A percentile compares a stretch with the other conserved stretches of the same genome.
Conservation (phyloP, 805 yeast species). For the Osmozyma mogii region DNA sequence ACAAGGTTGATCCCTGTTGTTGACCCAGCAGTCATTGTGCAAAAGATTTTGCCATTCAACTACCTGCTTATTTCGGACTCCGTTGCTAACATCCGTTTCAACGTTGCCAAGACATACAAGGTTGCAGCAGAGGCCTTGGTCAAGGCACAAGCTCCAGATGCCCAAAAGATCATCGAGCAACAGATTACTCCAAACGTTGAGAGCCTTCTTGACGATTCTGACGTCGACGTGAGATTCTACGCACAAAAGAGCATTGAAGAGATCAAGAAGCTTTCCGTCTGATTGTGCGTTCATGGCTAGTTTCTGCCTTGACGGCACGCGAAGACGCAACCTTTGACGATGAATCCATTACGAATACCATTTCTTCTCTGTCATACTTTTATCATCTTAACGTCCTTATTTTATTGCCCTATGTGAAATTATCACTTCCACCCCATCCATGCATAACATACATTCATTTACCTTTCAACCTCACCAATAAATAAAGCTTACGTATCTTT, state of each 20-base stretch:
- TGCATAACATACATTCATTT: too few species aligned
- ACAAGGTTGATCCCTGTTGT: constrained; percentile 76
- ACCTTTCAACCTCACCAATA: too few species aligned
- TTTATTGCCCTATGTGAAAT: too few species aligned
- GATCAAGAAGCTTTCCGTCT: constrained; percentile 18
- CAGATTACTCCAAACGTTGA: constrained; percentile 61
- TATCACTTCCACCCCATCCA: too few species aligned
- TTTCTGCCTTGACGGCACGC: too few species aligned
- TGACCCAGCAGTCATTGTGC: constrained; percentile 43
- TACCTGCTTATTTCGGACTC: constrained; percentile 64
- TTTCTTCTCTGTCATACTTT: too few species aligned
- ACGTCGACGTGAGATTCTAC: constrained; percentile 84
- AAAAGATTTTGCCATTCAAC: constrained; percentile 73
- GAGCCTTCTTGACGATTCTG: constrained; percentile 60
- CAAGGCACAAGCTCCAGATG: constrained; percentile 14
- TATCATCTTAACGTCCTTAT: too few species aligned
- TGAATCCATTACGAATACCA: too few species aligned
- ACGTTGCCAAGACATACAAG: constrained; percentile 80
- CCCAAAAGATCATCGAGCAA: constrained; percentile 21
- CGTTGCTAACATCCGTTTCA: constrained; percentile 93
- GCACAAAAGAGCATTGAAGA: constrained; percentile 53
- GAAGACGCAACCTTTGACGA: too few species aligned
- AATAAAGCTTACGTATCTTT: constrained; percentile 6
- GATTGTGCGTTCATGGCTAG: too few species aligned
- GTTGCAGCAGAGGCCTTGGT: constrained; percentile 48